Percentiles rank a stretch among this genome's conserved stretches.
Evolutionary conservation across 352 stramenopile genomes (phyloP).

Genomic region (Pythium coloratum): DNA sequence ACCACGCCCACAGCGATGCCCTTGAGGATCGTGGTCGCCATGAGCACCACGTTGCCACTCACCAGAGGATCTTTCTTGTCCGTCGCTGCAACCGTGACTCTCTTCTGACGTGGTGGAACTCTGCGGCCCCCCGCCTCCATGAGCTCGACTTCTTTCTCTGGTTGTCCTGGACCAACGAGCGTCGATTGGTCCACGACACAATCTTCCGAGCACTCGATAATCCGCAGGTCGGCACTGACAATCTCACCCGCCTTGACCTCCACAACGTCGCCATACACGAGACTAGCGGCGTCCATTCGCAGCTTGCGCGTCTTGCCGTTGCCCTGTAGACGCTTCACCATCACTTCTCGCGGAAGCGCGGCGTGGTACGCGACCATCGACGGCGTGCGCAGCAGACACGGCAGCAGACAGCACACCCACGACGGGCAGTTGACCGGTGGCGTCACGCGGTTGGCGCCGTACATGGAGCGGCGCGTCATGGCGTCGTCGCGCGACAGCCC

Average conservation of each 20-base stretch:
- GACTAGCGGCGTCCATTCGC: constrained; percentile 88
- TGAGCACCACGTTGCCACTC: constrained; percentile 71
- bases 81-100: constrained; percentile 29
- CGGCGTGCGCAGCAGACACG: constrained; percentile 89
- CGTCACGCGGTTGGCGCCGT: constrained; percentile 89
- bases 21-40: constrained; percentile 56
- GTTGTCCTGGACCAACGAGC: constrained; percentile 38
- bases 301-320: constrained; percentile 58
- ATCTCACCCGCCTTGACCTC: constrained; percentile 87
- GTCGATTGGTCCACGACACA: constrained; percentile 68
- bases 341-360: constrained; percentile 86
- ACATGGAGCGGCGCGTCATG: constrained; percentile 59
- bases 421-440: constrained; percentile 92
- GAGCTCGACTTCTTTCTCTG: constrained; percentile 32
- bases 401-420: constrained; percentile 93
- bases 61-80: constrained; percentile 31
- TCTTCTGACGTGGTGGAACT: constrained; percentile 29
- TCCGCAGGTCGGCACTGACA: constrained; percentile 87
- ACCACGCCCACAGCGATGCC: constrained; percentile 65
- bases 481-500: constrained; percentile 76
- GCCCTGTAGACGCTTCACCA: constrained; percentile 66
- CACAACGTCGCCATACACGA: constrained; percentile 93
- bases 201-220: constrained; percentile 78
- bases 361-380: constrained; percentile 90
- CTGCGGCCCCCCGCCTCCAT: constrained; percentile 22